Evolutionary conservation across 129 eudicot genomes (phyloP).

Genomic region (Apium graveolens): DNA sequence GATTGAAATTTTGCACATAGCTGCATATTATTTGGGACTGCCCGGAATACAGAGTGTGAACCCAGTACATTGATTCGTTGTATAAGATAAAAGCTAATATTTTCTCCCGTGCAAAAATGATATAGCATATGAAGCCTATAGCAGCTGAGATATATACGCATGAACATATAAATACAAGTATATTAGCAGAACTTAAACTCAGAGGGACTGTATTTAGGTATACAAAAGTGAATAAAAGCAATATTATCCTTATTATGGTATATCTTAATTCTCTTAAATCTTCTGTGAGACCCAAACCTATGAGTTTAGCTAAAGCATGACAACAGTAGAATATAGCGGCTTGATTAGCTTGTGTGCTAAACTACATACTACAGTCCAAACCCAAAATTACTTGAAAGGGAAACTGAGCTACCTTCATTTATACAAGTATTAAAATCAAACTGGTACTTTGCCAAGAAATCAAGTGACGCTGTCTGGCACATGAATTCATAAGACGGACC

Average conservation of each 20-base stretch:
- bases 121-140: too few relatives aligned
- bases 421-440: slow-evolving; percentile 87
- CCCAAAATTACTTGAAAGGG: neutral
- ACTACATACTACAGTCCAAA: neutral
- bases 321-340: neutral
- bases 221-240: neutral
- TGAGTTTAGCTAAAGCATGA: neutral
- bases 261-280: neutral
- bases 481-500: slow-evolving; percentile 55
- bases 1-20: neutral
- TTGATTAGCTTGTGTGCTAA: neutral
- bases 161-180: too few relatives aligned
- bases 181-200: neutral
- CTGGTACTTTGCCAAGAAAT: slow-evolving; percentile 82
- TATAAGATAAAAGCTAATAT: neutral
- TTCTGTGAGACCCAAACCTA: neutral
- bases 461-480: slow-evolving; percentile 87
- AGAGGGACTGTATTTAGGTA: neutral
- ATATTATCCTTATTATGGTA: neutral
- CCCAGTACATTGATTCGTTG: neutral
- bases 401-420: slow-evolving; percentile 48
- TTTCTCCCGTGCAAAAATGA: too few relatives aligned
- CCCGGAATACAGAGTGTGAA: neutral
- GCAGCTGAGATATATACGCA: too few relatives aligned
- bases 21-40: neutral